A percentile compares a stretch with the other conserved stretches of the same genome.
Conservation (phyloP, 495 filamentous ascomycete species). For the Penicillium cosmopolitanum region DNA sequence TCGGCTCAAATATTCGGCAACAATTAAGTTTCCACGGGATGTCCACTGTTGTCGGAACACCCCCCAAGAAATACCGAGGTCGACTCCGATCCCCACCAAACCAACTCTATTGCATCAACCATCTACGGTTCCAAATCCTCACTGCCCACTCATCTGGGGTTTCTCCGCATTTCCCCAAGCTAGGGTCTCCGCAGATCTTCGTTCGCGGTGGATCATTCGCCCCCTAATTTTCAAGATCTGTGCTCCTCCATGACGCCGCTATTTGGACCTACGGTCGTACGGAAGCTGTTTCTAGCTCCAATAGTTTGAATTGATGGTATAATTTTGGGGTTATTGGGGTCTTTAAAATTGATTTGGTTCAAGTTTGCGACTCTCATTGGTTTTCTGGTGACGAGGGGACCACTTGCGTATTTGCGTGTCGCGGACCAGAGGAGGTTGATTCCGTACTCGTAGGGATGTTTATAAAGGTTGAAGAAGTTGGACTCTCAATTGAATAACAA, state of each 20-base stretch:
- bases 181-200: neutral
- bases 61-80: neutral
- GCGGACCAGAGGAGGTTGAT: neutral
- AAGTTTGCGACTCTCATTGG: neutral
- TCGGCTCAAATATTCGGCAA: constrained; percentile 5
- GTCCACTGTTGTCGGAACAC: neutral
- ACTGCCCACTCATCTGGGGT: neutral
- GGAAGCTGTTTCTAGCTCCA: constrained; percentile 2
- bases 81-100: neutral
- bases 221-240: constrained; percentile 1
- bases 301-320: neutral
- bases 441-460: neutral
- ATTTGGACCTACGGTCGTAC: neutral
- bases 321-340: neutral
- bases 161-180: constrained; percentile 3
- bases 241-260: neutral
- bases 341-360: neutral
- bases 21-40: neutral
- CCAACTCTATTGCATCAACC: neutral
- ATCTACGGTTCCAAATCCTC: neutral
- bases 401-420: neutral
- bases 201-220: neutral
- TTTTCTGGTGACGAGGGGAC: neutral
- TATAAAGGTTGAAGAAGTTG: too few species aligned
- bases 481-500: too few species aligned